These are phyloP conservation scores for Microsporum canis DNA, from an alignment of 2,329 filamentous ascomycete species.

Conservation along the genomic window DNA sequence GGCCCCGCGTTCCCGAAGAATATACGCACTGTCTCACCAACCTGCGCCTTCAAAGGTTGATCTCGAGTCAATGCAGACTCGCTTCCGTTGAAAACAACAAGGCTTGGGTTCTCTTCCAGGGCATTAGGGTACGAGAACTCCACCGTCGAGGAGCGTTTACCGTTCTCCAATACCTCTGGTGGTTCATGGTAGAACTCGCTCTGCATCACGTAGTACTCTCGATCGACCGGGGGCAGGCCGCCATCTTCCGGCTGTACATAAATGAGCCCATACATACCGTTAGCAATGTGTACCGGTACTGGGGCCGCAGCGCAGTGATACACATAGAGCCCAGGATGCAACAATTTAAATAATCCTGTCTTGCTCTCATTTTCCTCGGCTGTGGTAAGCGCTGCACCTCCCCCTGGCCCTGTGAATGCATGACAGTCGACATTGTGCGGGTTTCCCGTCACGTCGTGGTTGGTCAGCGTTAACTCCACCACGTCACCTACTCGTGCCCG, in stretches of 20 bases:
- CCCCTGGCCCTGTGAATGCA: slow-evolving; percentile 26
- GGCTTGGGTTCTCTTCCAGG: slow-evolving; percentile 24
- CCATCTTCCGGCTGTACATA: slow-evolving; percentile 26
- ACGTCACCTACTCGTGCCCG: slow-evolving; percentile 27
- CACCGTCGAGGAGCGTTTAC: slow-evolving; percentile 20
- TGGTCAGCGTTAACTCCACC: slow-evolving; percentile 24
- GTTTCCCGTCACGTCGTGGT: slow-evolving; percentile 25
- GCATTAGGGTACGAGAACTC: slow-evolving; percentile 28
- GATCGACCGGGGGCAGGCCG: slow-evolving; percentile 22
- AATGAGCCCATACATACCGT: slow-evolving; percentile 30
- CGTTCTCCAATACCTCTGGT: slow-evolving; percentile 24
- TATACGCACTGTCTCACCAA: slow-evolving; percentile 24
- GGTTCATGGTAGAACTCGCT: slow-evolving; percentile 31
- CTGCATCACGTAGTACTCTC: slow-evolving; percentile 30
- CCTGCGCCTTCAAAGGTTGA: slow-evolving; percentile 22
- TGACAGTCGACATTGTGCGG: slow-evolving; percentile 30
- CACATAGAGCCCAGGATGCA: slow-evolving; percentile 23
- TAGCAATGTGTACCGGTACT: slow-evolving; percentile 29
- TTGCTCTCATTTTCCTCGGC: slow-evolving; percentile 25
- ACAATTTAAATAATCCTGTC: slow-evolving; percentile 22
- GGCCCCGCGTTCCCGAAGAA: slow-evolving; percentile 29
- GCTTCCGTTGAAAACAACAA: slow-evolving; percentile 26
- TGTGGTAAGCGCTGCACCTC: slow-evolving; percentile 25
- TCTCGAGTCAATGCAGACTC: slow-evolving; percentile 24
- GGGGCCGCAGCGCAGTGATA: slow-evolving; percentile 29